phyloP scores from a whole-genome alignment of 1,139 yeast species.

The Scheffersomyces illinoinensis region DNA sequence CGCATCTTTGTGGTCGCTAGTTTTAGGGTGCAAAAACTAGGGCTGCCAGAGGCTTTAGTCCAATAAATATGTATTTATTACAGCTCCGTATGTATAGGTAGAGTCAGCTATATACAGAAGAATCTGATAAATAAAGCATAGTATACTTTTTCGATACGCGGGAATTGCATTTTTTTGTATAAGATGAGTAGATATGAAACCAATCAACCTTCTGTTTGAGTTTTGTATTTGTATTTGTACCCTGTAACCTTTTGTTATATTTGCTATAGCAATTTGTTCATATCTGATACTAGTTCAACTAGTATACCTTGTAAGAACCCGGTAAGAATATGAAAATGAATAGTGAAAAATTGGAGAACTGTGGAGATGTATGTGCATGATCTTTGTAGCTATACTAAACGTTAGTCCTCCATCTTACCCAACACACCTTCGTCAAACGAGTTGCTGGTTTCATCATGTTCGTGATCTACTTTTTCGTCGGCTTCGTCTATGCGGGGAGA shows the following conservation, averaged over 20 bases:
- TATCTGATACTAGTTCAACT: background rate
- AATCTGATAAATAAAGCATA: background rate
- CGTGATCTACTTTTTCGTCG: background rate
- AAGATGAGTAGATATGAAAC: background rate
- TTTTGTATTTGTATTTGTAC: background rate
- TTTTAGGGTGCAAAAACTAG: background rate
- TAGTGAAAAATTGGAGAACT: background rate
- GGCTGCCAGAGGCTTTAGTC: background rate
- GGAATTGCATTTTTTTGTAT: background rate
- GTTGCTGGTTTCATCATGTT: slow-evolving; percentile 7
- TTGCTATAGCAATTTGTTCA: background rate
- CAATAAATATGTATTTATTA: background rate
- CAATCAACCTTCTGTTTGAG: background rate
- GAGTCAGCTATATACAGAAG: background rate
- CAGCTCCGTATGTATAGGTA: background rate
- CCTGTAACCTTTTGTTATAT: background rate
- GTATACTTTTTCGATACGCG: background rate
- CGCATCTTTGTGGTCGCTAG: no score
- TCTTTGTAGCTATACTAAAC: background rate
- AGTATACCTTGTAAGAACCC: background rate
- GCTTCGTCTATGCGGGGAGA: slow-evolving; percentile 6
- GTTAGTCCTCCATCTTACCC: slow-evolving; percentile 23
- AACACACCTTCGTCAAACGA: slow-evolving; percentile 19
- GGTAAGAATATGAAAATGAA: background rate
- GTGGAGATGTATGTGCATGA: background rate